Conservation (phyloP, 495 filamentous ascomycete species). For the Aspergillus carlsbadensis region DNA sequence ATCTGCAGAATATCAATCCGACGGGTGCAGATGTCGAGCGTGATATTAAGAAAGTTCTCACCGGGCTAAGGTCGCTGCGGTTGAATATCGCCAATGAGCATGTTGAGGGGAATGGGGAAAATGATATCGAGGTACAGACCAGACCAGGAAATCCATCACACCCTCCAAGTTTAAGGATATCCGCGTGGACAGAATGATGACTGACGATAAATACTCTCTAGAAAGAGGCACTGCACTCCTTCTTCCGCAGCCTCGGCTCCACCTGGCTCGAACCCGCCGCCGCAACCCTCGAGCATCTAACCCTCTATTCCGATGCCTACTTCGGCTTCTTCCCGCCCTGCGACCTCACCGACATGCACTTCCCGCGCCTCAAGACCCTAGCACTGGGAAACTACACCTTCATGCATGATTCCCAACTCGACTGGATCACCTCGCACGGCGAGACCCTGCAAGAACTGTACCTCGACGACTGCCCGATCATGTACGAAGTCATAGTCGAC, state of each 20-base stretch:
- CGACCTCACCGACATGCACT: slow-evolving; percentile 18
- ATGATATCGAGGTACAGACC: slow-evolving; percentile 15
- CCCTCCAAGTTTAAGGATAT: background rate
- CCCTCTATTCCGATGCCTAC: slow-evolving; percentile 22
- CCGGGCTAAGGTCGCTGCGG: slow-evolving; percentile 13
- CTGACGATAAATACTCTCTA: too few relatives aligned
- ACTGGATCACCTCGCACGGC: slow-evolving; percentile 27
- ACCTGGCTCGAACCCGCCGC: slow-evolving; percentile 25
- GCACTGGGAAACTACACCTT: slow-evolving; percentile 25
- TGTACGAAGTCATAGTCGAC: slow-evolving; percentile 12
- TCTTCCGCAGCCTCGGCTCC: slow-evolving; percentile 13
- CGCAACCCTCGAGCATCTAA: slow-evolving; percentile 23
- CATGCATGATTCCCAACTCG: slow-evolving; percentile 25
- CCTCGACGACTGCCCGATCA: slow-evolving; percentile 23
- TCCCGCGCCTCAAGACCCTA: slow-evolving; percentile 24
- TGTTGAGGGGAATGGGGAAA: slow-evolving; percentile 11
- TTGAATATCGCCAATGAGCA: slow-evolving; percentile 20
- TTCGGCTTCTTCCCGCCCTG: slow-evolving; percentile 26
- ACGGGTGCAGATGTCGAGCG: background rate
- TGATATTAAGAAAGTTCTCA: slow-evolving; percentile 13
- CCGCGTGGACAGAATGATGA: background rate
- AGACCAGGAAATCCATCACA: too few relatives aligned
- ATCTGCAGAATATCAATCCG: slow-evolving; percentile 21
- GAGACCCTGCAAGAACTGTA: slow-evolving; percentile 21
- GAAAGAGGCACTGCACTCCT: slow-evolving; percentile 6